Evolutionary conservation across 2,329 filamentous ascomycete genomes (phyloP), one percentile per base, ranked within the genome.

Genomic region (Dothiorella sarmentorum): DNA sequence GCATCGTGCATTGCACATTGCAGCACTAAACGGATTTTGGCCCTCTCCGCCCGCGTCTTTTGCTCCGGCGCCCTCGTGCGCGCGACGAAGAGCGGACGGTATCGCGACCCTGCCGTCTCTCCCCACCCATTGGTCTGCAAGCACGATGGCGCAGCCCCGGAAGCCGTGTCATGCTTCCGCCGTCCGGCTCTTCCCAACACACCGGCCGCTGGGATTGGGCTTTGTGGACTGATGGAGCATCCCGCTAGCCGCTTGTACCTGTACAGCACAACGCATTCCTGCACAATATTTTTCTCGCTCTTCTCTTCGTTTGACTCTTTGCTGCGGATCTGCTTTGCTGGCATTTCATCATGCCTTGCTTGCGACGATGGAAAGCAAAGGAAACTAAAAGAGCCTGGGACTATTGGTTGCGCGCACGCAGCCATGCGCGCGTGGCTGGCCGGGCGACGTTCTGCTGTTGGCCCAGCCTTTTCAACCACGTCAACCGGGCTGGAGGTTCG

Each of bases 151-250:
- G 45, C 45, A 51, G 45, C 11, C 45, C 29, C 49, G 49, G 49
- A 53, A 53, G 33, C 35, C 35, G 43, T 53, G 49, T 53, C 49
- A 53, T 53, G 49, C 49, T 53, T 53, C 49, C 49, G 49, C 35
- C 49, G 49, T 24, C 49, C 33, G 49, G 9, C 49, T 26, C 49
- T 53, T n/a, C 49, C 49, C 49, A 53, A 29, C 35, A 40, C 13
- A 10, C 7, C 9, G 35, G 49, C 22, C n/a, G 49, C 33, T 37
- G 49, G 49, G 49, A 53, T 53, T 53, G 33, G 42, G 47, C 49
- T 35, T 53, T 53, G 35, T 40, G 35, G 49, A 22, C 49, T 40
- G n/a, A 40, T 33, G 29, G 45, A 38, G 24, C 22, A 31, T 40
- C 49, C n/a, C 49, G 49, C 35, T 53, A 53, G 49, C 24, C 22